Percentiles rank a stretch among this genome's conserved stretches.
These are phyloP conservation scores for Sclerotinia borealis DNA, from an alignment of 2,329 filamentous ascomycete genomes.

Conservation along the genomic window DNA sequence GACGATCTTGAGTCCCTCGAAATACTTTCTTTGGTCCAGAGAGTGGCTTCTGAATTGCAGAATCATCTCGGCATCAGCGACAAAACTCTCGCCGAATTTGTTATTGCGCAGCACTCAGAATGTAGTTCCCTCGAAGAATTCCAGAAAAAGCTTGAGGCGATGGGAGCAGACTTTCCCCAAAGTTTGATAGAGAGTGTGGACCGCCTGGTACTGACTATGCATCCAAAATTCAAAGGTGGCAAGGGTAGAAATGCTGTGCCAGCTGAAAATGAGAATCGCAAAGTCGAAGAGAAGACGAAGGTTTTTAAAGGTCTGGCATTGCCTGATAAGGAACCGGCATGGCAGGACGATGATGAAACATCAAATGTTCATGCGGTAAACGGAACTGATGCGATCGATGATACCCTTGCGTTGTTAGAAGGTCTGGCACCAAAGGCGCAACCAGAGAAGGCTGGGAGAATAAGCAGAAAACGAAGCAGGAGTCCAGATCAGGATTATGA, in stretches of 20 bases:
- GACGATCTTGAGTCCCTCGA: constrained; percentile 81
- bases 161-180: constrained; percentile 71
- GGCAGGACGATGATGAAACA: constrained; percentile 42
- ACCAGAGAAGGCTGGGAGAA: constrained; percentile 31
- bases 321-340: constrained; percentile 64
- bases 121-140: constrained; percentile 67
- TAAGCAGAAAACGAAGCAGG: constrained; percentile 46
- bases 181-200: constrained; percentile 90
- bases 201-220: constrained; percentile 79
- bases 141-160: constrained; percentile 64
- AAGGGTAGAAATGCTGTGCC: constrained; percentile 49
- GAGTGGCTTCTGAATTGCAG: constrained; percentile 87
- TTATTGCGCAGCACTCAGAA: constrained; percentile 83
- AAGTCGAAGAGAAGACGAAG: constrained; percentile 65
- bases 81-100: constrained; percentile 92
- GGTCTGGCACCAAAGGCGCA: constrained; percentile 65
- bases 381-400: constrained; percentile 69
- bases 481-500: constrained; percentile 41
- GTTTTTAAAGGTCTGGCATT: constrained; percentile 89
- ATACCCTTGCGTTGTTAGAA: constrained; percentile 89
- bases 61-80: constrained; percentile 90
- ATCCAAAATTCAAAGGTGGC: constrained; percentile 78
- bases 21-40: constrained; percentile 87
- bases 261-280: constrained; percentile 38
- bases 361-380: constrained; percentile 34